Percentiles rank a stretch among this genome's conserved stretches.
These are phyloP conservation scores for Vararia minispora DNA, from an alignment of 768 basidiomycete genomes.

Conservation along the genomic window DNA sequence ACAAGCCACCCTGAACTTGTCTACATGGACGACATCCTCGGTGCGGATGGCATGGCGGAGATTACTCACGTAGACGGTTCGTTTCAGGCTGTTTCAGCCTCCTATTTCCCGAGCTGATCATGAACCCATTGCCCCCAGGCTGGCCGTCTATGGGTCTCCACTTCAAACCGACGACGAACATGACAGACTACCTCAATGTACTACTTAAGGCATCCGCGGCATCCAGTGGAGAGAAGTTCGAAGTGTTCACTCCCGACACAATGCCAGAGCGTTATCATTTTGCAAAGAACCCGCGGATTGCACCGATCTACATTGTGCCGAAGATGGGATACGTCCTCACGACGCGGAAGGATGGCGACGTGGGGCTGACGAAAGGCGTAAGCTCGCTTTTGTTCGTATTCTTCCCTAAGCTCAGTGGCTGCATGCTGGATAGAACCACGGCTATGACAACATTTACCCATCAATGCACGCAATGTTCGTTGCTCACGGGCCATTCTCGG, in stretches of 20 bases:
- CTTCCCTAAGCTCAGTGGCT: neutral
- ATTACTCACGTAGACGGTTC: constrained; percentile 67
- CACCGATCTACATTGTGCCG: constrained; percentile 80
- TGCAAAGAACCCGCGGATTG: constrained; percentile 60
- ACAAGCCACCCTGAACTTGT: constrained; percentile 68
- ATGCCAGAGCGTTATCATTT: constrained; percentile 84
- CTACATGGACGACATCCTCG: constrained; percentile 75
- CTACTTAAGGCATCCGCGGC: constrained; percentile 43
- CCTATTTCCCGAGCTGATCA: neutral
- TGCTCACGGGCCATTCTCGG: constrained; percentile 82
- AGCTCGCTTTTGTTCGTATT: constrained; percentile 17
- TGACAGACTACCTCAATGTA: constrained; percentile 39
- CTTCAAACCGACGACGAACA: constrained; percentile 50
- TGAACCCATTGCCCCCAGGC: constrained; percentile 25
- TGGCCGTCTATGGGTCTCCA: constrained; percentile 88
- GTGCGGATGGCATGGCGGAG: constrained; percentile 41
- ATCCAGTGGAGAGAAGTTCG: constrained; percentile 53
- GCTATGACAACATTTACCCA: constrained; percentile 71
- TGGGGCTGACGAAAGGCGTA: constrained; percentile 67
- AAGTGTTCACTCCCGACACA: constrained; percentile 66
- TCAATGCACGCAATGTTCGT: constrained; percentile 88
- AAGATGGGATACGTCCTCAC: constrained; percentile 74
- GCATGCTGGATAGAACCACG: constrained; percentile 53
- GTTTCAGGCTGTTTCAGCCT: neutral
- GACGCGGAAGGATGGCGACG: constrained; percentile 44